A percentile compares a stretch with the other conserved stretches of the same genome.
Evolutionary conservation across 345 rosid species (phyloP).

Genomic region (Lepidium sativum): DNA sequence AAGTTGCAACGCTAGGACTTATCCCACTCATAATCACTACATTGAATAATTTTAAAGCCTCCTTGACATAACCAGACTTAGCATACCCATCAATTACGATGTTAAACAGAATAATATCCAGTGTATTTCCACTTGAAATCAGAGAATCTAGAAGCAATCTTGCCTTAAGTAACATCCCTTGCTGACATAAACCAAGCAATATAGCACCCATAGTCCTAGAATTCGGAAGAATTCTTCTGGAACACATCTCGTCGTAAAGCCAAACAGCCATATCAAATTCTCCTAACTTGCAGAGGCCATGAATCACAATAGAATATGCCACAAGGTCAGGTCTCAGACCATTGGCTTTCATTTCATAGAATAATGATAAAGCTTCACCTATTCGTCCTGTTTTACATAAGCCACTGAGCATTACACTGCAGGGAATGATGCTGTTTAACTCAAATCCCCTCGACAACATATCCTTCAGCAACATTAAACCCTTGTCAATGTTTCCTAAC

Average conservation of each 20-base stretch:
- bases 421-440: conserved; percentile 35
- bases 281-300: conserved; percentile 67
- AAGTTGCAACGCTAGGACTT: conserved; percentile 50
- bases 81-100: conserved; percentile 62
- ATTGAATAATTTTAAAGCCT: conserved; percentile 43
- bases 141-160: conserved; percentile 48
- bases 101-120: conserved; percentile 49
- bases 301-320: conserved; percentile 62
- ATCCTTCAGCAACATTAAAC: conserved; percentile 40
- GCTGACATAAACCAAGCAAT: conserved; percentile 48
- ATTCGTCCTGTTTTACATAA: conserved; percentile 54
- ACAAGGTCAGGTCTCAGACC: conserved; percentile 48
- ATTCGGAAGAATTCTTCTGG: conserved; percentile 39
- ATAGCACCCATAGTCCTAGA: conserved; percentile 39
- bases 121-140: conserved; percentile 24
- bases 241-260: conserved; percentile 45
- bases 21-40: conserved; percentile 35
- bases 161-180: conserved; percentile 47
- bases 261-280: conserved; percentile 43
- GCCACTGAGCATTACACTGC: conserved; percentile 51
- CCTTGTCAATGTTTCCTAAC: conserved; percentile 48
- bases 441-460: conserved; percentile 50
- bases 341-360: conserved; percentile 41
- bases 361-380: conserved; percentile 42
- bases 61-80: conserved; percentile 40